A percentile compares a stretch with the other conserved stretches of the same genome.
These are phyloP conservation scores for Basidiobolus meristosporus DNA, from an alignment of 371 early-diverging fungal genomes.

Conservation along the genomic window DNA sequence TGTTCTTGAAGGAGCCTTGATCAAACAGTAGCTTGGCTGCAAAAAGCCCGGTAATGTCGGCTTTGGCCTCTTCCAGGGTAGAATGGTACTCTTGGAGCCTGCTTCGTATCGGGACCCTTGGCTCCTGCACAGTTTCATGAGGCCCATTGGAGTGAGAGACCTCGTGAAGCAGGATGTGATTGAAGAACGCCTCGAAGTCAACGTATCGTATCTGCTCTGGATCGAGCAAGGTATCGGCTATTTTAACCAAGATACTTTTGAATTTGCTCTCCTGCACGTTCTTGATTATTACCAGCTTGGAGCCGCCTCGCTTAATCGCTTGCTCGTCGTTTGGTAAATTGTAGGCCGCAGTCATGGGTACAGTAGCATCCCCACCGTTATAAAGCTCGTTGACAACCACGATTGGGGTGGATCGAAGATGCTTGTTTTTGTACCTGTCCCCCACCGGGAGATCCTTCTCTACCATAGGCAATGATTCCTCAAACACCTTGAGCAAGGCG, in stretches of 20 bases:
- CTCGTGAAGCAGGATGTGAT: conserved; percentile 59
- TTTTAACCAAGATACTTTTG: conserved; percentile 38
- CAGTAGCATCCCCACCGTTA: conserved; percentile 52
- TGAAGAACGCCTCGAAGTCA: conserved; percentile 53
- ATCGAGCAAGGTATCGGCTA: conserved; percentile 32
- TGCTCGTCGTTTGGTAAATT: conserved; percentile 74
- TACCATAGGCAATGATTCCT: conserved; percentile 36
- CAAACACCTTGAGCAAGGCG: conserved; percentile 39
- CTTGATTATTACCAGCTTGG: conserved; percentile 61
- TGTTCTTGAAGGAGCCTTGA: conserved; percentile 30
- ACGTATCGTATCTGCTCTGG: conserved; percentile 29
- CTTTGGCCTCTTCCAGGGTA: conserved; percentile 68
- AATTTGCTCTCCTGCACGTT: conserved; percentile 55
- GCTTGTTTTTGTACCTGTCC: conserved; percentile 40
- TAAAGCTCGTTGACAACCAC: conserved; percentile 63
- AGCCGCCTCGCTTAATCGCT: conserved; percentile 48
- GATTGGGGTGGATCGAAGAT: conserved; percentile 49
- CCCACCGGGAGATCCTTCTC: conserved; percentile 56
- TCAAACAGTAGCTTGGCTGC: conserved; percentile 47
- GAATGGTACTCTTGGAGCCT: conserved; percentile 50
- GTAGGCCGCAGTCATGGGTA: conserved; percentile 59
- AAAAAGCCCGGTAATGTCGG: conserved; percentile 60
- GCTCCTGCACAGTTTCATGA: conserved; percentile 28
- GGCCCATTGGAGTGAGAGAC: conserved; percentile 65
- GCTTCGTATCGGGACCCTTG: conserved; percentile 41